These are phyloP conservation scores for Lolium perenne DNA, from an alignment of 176 grass and related monocot genomes.

Conservation along the genomic window DNA sequence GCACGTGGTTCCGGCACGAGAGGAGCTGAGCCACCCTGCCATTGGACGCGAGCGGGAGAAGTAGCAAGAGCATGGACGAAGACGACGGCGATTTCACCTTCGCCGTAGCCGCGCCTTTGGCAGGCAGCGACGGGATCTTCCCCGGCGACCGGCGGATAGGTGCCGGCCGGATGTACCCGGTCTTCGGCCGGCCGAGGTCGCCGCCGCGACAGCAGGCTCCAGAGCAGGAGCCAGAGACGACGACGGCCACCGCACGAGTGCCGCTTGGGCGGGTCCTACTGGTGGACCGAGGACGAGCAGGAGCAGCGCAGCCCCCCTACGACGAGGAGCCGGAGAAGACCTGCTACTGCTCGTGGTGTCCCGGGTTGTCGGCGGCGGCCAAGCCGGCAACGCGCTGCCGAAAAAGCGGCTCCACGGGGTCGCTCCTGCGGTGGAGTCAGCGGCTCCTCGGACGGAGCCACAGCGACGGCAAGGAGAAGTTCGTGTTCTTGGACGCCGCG, in stretches of 20 bases:
- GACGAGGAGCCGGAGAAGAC: conserved; percentile 38
- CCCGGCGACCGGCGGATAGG: conserved; percentile 1
- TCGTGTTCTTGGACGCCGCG: conserved; percentile 55
- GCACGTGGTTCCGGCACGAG: background rate
- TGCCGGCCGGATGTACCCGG: conserved; percentile 53
- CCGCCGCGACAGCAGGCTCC: conserved; percentile 6
- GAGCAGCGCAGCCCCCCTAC: background rate
- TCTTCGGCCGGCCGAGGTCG: conserved; percentile 64
- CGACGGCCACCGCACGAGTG: conserved; percentile 32
- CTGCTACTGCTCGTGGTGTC: conserved; percentile 49
- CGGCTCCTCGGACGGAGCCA: conserved; percentile 62
- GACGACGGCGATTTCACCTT: conserved; percentile 51
- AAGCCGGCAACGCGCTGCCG: conserved; percentile 33
- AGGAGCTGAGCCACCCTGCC: background rate
- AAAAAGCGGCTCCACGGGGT: conserved; percentile 81
- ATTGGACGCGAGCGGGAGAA: conserved; percentile 4
- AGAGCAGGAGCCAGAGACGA: conserved; percentile 19
- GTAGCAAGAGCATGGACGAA: background rate
- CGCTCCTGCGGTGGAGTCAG: conserved; percentile 68
- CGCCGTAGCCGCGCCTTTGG: conserved; percentile 13
- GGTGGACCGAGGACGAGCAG: conserved; percentile 44
- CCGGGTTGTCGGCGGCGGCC: conserved; percentile 1
- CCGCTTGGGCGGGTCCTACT: conserved; percentile 55
- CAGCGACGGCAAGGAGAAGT: conserved; percentile 93
- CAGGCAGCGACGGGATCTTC: background rate